Evolutionary conservation across 495 filamentous ascomycete genomes (phyloP), one percentile per base, ranked within the genome.

Genomic region (Penicillium cinerascens): DNA sequence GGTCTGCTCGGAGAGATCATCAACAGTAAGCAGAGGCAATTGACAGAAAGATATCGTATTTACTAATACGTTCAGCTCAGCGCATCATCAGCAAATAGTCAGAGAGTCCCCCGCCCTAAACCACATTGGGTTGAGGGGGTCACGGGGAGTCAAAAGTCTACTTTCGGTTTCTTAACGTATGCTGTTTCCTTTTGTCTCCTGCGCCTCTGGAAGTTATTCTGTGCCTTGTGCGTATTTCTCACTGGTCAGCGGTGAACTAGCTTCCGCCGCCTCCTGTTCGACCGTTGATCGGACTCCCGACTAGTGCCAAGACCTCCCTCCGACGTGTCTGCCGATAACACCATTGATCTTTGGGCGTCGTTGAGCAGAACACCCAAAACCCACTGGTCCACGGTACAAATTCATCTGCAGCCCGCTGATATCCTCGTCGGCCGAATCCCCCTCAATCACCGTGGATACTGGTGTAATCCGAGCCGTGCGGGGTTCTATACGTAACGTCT

Each of bases 81-180:
- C 17, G 26, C 15, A 33, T n/a, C n/a, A 42, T n/a, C 1, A 10
- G 40, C 20, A 15, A 33, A 33, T 1, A 13, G 29, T 25, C 40
- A 20, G 25, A 37, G 20, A 3, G 1, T 1, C 35, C 65, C 69
- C 69, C 69, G 69, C 69, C 50, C 69, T 72, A 70, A 52, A 41
- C 68, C 59, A 9, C n/a, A 46, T 68, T 60, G 29, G 56, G 51
- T 44, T 39, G 25, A 17, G 21, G 59, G 51, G 63, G 56, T 63
- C 59, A 65, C 58, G 60, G 58, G 60, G 27, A 27, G 44, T 47
- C 43, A 51, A 43, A 23, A 33, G 33, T 25, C 20, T 33, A 33
- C 29, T 33, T 11, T 39, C 3, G n/a, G 37, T 18, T 16, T 39
- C 7, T 36, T 36, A 10, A 33, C 18, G 37, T 18, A 7, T 18